Base-by-base conservation (phyloP, 192 early-diverging fungal genomes). In the Chytriomyces sp. region DNA sequence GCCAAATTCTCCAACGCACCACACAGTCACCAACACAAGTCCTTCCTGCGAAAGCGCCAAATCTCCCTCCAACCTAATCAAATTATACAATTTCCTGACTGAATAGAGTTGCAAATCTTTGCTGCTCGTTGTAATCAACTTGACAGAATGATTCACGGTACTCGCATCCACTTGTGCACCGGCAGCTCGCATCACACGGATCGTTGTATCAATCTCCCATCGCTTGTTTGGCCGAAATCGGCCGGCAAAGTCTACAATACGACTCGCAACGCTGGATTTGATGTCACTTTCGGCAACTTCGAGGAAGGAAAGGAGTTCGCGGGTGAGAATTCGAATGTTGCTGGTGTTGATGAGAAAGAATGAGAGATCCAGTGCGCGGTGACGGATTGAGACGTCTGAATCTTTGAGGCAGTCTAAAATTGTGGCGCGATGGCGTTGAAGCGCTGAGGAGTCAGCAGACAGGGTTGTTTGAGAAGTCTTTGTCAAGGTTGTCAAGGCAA, bases 1-100 rank as follows among this genome's bases (percentile, higher is more conserved):
- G 45, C 96, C 98, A 81, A 93, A 98, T 82, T 99, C 98, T 57
- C 98, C 98, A 81, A 98, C 91, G 63, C 92, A 88, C 98, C 98
- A 99, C 5, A 94, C 88, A 49, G 91, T 93, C 28, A 93, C 93
- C 76, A 96, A 86, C 23, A 96, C 91, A 67, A 98, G 88, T 6
- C 93, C 94, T 78, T 97, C 95, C 85, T 97, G 91, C 53, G 86
- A 79, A 23, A 82, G 65, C 45, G 89, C 88, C 77, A 89, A 90
- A 65, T 94, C 94, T 67, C 87, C 85, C 82, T 86, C 83, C 48
- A 72, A 74, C 53, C 91, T 92, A 61, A 98, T 88, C 63, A 95
- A 89, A 26, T 89, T 85, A 82, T 94, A 98, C 53, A 98, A 84
- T 78, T 93, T 95, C 75, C 94, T 93, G 1, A 94, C 93, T 6